Conservation (phyloP, 2,329 filamentous ascomycete species). For the Beauveria pseudobassiana region DNA sequence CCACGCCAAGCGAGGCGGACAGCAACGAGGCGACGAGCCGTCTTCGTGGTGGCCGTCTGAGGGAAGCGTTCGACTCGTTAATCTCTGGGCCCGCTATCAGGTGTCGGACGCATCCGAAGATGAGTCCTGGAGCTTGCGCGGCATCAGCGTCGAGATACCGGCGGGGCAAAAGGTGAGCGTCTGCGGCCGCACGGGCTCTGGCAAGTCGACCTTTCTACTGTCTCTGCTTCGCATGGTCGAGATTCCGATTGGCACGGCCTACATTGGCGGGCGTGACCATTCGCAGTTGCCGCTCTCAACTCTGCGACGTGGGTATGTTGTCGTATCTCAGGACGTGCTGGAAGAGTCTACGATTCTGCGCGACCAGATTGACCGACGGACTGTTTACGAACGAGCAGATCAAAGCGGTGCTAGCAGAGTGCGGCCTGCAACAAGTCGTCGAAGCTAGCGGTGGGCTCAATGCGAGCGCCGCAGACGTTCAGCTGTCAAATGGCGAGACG, state of each 20-base stretch:
- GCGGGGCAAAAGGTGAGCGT: neutral
- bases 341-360: neutral
- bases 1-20: too few relatives aligned
- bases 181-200: slow-evolving; percentile 1
- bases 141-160: neutral
- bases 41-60: too few relatives aligned
- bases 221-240: neutral
- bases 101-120: neutral
- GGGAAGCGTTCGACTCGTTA: too few relatives aligned
- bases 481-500: neutral
- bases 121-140: neutral
- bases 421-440: neutral
- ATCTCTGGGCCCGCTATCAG: too few relatives aligned
- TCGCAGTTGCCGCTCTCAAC: neutral
- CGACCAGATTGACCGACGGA: neutral
- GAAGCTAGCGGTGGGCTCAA: neutral
- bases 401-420: neutral
- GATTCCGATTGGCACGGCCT: neutral
- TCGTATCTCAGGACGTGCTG: neutral
- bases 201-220: neutral
- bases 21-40: too few relatives aligned
- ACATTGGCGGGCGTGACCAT: neutral
- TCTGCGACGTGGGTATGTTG: neutral
- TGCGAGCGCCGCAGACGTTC: neutral
- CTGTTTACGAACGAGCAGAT: neutral